Conservation (phyloP, 2,329 filamentous ascomycete species). For the Colletotrichum tropicale region DNA sequence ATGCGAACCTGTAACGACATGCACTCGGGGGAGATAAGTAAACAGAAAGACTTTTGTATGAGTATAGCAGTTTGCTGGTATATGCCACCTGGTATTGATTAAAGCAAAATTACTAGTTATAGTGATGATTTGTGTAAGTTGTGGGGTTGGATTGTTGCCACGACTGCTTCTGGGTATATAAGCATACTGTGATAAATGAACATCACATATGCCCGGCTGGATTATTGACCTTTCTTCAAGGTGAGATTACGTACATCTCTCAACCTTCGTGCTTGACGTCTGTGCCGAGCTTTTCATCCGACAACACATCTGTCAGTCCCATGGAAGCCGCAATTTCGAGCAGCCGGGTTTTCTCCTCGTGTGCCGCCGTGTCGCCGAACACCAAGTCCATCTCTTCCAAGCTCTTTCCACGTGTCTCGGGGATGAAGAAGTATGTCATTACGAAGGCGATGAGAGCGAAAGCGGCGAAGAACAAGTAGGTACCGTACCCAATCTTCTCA, state of each 20-base stretch:
- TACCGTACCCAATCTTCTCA: slow-evolving; percentile 52
- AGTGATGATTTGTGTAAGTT: not conserved
- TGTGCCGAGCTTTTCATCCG: slow-evolving; percentile 14
- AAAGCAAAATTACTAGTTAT: not conserved
- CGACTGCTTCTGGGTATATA: not conserved
- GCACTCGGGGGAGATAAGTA: not conserved
- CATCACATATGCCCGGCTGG: not conserved
- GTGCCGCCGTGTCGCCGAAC: slow-evolving; percentile 34
- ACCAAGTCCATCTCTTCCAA: slow-evolving; percentile 61
- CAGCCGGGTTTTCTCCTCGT: slow-evolving; percentile 36
- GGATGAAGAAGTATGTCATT: slow-evolving; percentile 60
- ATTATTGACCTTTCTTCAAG: not conserved
- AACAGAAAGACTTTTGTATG: not conserved
- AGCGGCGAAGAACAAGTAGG: slow-evolving; percentile 65
- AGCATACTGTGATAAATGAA: not conserved
- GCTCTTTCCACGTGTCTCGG: slow-evolving; percentile 60
- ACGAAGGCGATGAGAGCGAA: slow-evolving; percentile 52
- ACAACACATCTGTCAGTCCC: slow-evolving; percentile 23
- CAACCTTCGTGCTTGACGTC: not conserved
- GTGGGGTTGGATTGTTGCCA: accelerated
- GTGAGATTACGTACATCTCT: not conserved
- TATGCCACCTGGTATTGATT: not conserved
- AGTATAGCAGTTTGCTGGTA: not conserved
- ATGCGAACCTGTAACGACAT: not conserved
- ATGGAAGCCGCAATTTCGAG: slow-evolving; percentile 28